These are phyloP conservation scores for Antrodiella citrinella DNA, from an alignment of 768 basidiomycete species.

Conservation along the genomic window DNA sequence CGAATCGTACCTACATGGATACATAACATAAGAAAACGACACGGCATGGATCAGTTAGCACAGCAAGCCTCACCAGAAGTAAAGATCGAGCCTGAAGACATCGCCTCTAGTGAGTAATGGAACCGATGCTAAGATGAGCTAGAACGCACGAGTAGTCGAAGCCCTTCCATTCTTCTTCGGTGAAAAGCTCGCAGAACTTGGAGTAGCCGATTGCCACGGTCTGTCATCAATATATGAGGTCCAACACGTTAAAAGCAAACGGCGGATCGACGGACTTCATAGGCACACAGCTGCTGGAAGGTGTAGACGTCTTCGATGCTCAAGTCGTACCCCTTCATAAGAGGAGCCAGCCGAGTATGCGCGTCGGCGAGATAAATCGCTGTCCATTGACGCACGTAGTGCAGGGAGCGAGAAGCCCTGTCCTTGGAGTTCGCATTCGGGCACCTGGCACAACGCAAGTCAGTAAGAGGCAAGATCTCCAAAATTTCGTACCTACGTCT, in stretches of 20 bases:
- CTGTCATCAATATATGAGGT: constrained; percentile 26
- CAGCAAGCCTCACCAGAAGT: constrained; percentile 39
- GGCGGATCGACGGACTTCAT: constrained; percentile 46
- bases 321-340: constrained; percentile 55
- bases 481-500: constrained; percentile 38
- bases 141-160: constrained; percentile 73
- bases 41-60: neutral
- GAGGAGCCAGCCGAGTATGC: constrained; percentile 44
- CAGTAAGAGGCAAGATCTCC: neutral
- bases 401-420: constrained; percentile 50
- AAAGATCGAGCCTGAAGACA: constrained; percentile 47
- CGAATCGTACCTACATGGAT: constrained; percentile 44
- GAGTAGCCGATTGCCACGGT: constrained; percentile 90
- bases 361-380: constrained; percentile 65
- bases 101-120: neutral
- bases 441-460: constrained; percentile 28
- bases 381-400: constrained; percentile 61
- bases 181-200: constrained; percentile 86
- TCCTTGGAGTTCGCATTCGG: constrained; percentile 42
- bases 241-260: neutral
- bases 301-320: constrained; percentile 62
- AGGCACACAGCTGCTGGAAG: constrained; percentile 80
- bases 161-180: constrained; percentile 87
- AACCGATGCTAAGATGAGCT: neutral
- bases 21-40: too few species aligned